Percentiles rank a stretch among this genome's conserved stretches.
These are phyloP conservation scores for Funneliformis mosseae DNA, from an alignment of 192 early-diverging fungal genomes.

Conservation along the genomic window DNA sequence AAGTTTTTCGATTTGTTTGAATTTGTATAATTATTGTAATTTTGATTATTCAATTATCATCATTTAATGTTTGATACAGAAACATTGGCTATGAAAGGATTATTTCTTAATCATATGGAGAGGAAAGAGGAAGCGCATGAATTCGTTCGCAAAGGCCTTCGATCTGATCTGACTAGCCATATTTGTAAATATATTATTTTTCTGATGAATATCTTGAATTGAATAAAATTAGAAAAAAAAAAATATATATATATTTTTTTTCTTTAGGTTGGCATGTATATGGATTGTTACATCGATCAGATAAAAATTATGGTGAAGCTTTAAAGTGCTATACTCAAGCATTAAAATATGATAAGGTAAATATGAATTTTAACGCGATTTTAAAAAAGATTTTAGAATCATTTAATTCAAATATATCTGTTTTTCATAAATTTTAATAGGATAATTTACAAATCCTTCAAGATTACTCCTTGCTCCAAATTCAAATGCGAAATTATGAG, in stretches of 20 bases:
- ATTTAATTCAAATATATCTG: background rate
- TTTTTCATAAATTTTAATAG: constrained; percentile 42
- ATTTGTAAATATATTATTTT: constrained; percentile 69
- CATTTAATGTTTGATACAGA: constrained; percentile 51
- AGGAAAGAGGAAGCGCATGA: constrained; percentile 91
- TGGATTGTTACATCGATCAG: constrained; percentile 87
- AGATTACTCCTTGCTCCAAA: constrained; percentile 85
- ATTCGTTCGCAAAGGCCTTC: constrained; percentile 81
- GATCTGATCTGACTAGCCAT: constrained; percentile 75
- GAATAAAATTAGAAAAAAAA: too few species aligned
- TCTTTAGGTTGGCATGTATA: constrained; percentile 90
- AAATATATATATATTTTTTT: background rate
- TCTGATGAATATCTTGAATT: background rate
- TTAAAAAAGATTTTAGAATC: background rate
- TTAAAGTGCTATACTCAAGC: constrained; percentile 90
- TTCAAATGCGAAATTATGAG: constrained; percentile 86
- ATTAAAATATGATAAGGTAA: constrained; percentile 77
- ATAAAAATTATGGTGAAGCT: constrained; percentile 93
- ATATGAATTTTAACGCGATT: background rate
- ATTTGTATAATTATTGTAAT: background rate
- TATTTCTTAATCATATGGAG: constrained; percentile 88
- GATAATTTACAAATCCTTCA: constrained; percentile 92
- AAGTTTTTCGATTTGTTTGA: background rate
- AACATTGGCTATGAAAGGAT: constrained; percentile 92
- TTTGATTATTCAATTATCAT: constrained; percentile 1